Percentiles rank a stretch among this genome's conserved stretches.
These are phyloP conservation scores for Fusarium burgessii DNA, from an alignment of 2,329 filamentous ascomycete genomes.

Conservation along the genomic window DNA sequence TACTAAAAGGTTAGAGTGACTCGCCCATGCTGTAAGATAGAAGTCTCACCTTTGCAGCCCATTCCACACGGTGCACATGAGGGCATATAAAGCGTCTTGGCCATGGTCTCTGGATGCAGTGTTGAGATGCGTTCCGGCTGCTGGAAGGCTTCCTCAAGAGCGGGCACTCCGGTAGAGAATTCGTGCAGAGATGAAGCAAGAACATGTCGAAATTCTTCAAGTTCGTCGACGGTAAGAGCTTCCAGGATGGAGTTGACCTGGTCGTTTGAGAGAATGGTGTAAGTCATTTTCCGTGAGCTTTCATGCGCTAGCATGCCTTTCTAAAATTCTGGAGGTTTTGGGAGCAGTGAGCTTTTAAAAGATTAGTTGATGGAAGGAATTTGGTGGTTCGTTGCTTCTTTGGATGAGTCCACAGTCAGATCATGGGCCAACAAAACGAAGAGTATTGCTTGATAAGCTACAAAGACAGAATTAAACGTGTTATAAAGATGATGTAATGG, in stretches of 20 bases:
- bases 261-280: constrained; percentile 69
- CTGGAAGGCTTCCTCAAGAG: constrained; percentile 60
- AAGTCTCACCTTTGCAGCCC: constrained; percentile 71
- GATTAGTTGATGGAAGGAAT: neutral
- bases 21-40: neutral
- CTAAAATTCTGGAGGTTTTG: neutral
- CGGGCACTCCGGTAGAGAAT: constrained; percentile 68
- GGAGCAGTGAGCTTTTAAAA: neutral
- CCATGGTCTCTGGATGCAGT: constrained; percentile 60
- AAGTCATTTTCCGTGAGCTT: constrained; percentile 59
- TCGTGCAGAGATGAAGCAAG: constrained; percentile 68
- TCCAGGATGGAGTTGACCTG: constrained; percentile 68
- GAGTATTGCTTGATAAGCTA: constrained; percentile 30
- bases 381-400: neutral
- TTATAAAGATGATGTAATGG: constrained; percentile 41
- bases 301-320: constrained; percentile 1
- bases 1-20: constrained; percentile 56
- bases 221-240: constrained; percentile 63
- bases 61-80: constrained; percentile 72
- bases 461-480: constrained; percentile 12
- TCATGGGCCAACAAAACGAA: neutral
- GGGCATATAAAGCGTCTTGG: constrained; percentile 80
- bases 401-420: neutral
- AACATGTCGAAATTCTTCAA: constrained; percentile 62
- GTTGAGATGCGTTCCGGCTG: constrained; percentile 67